These are phyloP conservation scores for Phaeoacremonium minimum DNA, from an alignment of 2,329 filamentous ascomycete genomes.

Conservation along the genomic window DNA sequence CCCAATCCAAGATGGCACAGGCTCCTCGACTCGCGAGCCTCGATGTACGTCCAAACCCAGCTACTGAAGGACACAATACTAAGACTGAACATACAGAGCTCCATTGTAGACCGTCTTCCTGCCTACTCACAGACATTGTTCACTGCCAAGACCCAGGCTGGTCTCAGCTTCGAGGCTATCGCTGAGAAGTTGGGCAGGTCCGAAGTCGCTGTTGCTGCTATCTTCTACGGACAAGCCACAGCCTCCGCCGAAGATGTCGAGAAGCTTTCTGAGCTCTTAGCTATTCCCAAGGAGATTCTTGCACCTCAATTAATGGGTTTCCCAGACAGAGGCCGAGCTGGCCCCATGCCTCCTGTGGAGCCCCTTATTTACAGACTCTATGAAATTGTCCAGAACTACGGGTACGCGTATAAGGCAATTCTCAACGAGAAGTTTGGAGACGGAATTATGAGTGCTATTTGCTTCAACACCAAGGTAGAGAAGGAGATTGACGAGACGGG, in stretches of 20 bases:
- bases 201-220: slow-evolving; percentile 79
- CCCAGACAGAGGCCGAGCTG: slow-evolving; percentile 73
- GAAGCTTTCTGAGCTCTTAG: slow-evolving; percentile 54
- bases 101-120: slow-evolving; percentile 66
- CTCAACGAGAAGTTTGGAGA: slow-evolving; percentile 93
- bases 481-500: slow-evolving; percentile 88
- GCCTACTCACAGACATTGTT: slow-evolving; percentile 70
- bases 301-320: slow-evolving; percentile 64
- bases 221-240: slow-evolving; percentile 76
- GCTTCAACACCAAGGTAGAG: slow-evolving; percentile 85
- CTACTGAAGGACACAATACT: too few relatives aligned
- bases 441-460: slow-evolving; percentile 96
- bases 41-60: slow-evolving; percentile 36
- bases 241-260: slow-evolving; percentile 47
- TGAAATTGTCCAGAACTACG: slow-evolving; percentile 96
- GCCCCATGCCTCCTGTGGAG: slow-evolving; percentile 81
- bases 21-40: slow-evolving; percentile 20
- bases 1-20: too few relatives aligned
- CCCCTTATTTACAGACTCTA: slow-evolving; percentile 87
- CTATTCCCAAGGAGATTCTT: slow-evolving; percentile 48
- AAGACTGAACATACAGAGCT: too few relatives aligned
- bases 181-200: slow-evolving; percentile 68
- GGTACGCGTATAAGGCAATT: slow-evolving; percentile 91
- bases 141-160: slow-evolving; percentile 70
- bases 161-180: slow-evolving; percentile 76